Evolutionary conservation across 805 yeast genomes (phyloP).

Genomic region (Monosporozyma solicola): DNA sequence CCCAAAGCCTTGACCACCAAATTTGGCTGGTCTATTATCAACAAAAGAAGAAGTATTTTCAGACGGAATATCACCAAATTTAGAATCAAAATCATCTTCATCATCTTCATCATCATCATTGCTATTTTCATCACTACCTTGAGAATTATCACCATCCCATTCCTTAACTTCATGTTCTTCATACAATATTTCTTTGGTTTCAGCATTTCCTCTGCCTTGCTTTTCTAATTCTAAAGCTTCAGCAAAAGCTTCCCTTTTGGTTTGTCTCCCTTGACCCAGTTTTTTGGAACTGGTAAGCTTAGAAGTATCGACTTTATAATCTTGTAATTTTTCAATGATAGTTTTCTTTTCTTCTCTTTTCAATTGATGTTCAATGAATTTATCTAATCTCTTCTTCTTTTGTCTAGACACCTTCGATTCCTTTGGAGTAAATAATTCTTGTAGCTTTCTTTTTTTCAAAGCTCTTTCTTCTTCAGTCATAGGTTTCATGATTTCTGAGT

Average conservation of each 20-base stretch:
- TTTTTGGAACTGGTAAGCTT: constrained; percentile 62
- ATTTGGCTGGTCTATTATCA: constrained; percentile 58
- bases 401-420: constrained; percentile 63
- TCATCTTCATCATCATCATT: constrained; percentile 22
- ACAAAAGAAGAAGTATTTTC: constrained; percentile 40
- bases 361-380: constrained; percentile 84
- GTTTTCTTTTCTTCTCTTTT: constrained; percentile 80
- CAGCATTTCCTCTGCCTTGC: constrained; percentile 58
- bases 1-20: constrained; percentile 58
- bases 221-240: constrained; percentile 68
- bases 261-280: constrained; percentile 65
- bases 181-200: constrained; percentile 53
- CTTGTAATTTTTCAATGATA: constrained; percentile 61
- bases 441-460: constrained; percentile 56
- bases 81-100: constrained; percentile 21
- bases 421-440: constrained; percentile 47
- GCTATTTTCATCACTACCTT: constrained; percentile 15
- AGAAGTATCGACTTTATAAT: constrained; percentile 56
- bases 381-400: constrained; percentile 75
- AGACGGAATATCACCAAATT: constrained; percentile 17
- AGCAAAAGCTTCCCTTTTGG: constrained; percentile 58
- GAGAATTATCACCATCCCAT: constrained; percentile 41
- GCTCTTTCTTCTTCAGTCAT: constrained; percentile 54
- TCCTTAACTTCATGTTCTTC: constrained; percentile 58
- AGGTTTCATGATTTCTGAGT: constrained; percentile 55